Conservation (phyloP, 768 basidiomycete genomes). For the Suillus decipiens region DNA sequence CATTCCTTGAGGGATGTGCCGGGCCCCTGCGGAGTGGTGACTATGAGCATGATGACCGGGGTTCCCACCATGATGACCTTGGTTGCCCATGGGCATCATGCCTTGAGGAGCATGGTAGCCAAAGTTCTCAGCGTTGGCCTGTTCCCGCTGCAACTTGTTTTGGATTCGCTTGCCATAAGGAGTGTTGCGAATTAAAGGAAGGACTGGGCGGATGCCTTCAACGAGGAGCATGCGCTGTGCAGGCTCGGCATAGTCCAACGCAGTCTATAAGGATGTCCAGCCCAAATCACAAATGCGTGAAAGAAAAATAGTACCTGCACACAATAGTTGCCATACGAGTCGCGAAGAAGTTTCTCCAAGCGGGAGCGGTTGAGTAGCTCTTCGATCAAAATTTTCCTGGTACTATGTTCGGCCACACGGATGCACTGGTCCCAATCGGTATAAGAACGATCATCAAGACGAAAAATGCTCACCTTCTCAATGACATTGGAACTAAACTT, state of each 20-base stretch:
- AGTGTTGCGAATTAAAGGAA: conserved; percentile 97
- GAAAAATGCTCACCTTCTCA: conserved; percentile 66
- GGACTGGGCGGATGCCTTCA: conserved; percentile 96
- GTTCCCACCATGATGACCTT: conserved; percentile 32
- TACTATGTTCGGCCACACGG: conserved; percentile 94
- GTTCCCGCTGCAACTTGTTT: conserved; percentile 96
- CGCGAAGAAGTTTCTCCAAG: conserved; percentile 92
- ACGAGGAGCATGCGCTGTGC: conserved; percentile 88
- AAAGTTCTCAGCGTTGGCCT: conserved; percentile 64
- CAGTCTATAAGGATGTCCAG: conserved; percentile 62
- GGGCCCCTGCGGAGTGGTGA: conserved; percentile 44
- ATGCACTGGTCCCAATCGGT: conserved; percentile 51
- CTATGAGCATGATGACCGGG: conserved; percentile 38
- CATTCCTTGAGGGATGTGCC: conserved; percentile 57
- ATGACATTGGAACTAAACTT: conserved; percentile 99
- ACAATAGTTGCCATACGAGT: conserved; percentile 96
- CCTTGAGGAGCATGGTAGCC: conserved; percentile 62
- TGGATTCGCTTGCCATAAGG: conserved; percentile 99
- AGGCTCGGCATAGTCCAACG: conserved; percentile 97
- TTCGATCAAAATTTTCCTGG: conserved; percentile 92
- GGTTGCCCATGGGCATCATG: conserved; percentile 56
- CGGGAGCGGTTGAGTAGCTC: conserved; percentile 93
- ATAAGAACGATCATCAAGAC: conserved; percentile 6
- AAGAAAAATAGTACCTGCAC: conserved; percentile 62
- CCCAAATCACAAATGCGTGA: conserved; percentile 8